Evolutionary conservation across 2,329 filamentous ascomycete species (phyloP).

Genomic region (Orbilia blumenaviensis): DNA sequence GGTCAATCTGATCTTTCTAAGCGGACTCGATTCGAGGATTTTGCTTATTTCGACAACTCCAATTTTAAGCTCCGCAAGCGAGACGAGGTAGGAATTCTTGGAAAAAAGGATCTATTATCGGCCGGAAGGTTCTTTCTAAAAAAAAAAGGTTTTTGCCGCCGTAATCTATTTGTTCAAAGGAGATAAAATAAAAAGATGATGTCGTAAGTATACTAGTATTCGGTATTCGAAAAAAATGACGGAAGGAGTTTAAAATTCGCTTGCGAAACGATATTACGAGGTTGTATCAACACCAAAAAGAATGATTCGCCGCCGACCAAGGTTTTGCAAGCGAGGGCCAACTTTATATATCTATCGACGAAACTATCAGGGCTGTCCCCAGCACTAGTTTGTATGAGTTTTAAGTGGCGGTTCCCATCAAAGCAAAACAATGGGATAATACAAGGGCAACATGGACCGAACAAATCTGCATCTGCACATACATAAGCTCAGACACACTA

Average conservation of each 20-base stretch:
- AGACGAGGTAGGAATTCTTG: not conserved
- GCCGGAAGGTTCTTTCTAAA: not conserved
- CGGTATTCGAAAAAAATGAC: not conserved
- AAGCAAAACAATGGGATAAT: not conserved
- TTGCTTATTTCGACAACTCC: constrained; percentile 3
- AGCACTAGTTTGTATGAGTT: not conserved
- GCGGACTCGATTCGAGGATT: too few relatives aligned
- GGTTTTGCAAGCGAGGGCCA: constrained; percentile 6
- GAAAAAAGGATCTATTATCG: not conserved
- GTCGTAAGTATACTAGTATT: too few relatives aligned
- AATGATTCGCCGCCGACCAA: not conserved
- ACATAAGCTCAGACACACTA: constrained; percentile 4
- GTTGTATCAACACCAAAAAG: constrained; percentile 14
- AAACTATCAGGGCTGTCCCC: not conserved
- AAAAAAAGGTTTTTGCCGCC: not conserved
- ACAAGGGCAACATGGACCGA: not conserved
- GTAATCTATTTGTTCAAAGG: not conserved
- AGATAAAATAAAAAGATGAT: not conserved
- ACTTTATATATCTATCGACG: constrained; percentile 6
- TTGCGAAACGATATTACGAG: constrained; percentile 15
- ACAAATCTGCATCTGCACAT: not conserved
- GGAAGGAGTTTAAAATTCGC: not conserved
- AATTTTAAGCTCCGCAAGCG: not conserved
- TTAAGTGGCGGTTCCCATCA: not conserved
- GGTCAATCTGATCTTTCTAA: not conserved